These are phyloP conservation scores for Bonia amplexicaulis DNA, from an alignment of 176 grass and related monocot species.

Conservation along the genomic window DNA sequence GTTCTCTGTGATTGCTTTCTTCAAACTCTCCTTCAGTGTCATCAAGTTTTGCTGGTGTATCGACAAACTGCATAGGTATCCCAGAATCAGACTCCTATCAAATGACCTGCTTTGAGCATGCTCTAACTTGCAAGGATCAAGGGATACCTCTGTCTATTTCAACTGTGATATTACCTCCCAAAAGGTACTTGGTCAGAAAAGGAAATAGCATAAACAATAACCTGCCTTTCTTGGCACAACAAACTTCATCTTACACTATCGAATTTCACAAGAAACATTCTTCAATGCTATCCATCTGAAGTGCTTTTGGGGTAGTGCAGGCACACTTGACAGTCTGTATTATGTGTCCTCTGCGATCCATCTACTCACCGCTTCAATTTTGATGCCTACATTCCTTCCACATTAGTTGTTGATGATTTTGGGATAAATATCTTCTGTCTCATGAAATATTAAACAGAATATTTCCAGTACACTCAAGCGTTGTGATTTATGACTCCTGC, in stretches of 20 bases:
- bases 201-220: background rate
- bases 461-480: background rate
- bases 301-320: background rate
- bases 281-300: background rate
- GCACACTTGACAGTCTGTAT: background rate
- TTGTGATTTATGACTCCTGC: background rate
- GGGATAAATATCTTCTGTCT: background rate
- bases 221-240: background rate
- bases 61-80: background rate
- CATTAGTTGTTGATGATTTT: background rate
- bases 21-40: background rate
- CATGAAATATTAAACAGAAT: background rate
- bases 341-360: background rate
- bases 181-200: background rate
- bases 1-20: background rate
- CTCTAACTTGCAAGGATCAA: background rate
- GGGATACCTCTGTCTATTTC: background rate
- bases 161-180: background rate
- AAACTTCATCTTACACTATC: background rate
- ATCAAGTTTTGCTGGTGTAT: background rate
- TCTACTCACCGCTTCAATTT: background rate
- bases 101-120: background rate
- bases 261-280: background rate
- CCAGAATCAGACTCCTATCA: background rate
- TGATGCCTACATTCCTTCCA: background rate